Evolutionary conservation across 2,329 filamentous ascomycete genomes (phyloP).

Genomic region (Didymellaceae sp.): DNA sequence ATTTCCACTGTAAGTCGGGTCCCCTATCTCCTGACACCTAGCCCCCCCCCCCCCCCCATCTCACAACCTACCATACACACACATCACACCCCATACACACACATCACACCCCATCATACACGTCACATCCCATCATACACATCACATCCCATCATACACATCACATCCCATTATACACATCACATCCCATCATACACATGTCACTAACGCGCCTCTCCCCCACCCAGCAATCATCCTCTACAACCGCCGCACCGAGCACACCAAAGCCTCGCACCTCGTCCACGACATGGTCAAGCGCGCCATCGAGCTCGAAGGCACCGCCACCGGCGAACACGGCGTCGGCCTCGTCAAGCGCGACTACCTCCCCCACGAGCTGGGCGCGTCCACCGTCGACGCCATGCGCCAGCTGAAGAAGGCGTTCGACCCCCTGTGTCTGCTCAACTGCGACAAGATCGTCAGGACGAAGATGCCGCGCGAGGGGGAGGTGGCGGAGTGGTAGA

Average conservation of each 20-base stretch:
- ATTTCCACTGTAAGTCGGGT: constrained; percentile 73
- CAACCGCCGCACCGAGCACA: constrained; percentile 68
- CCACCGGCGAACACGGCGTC: constrained; percentile 85
- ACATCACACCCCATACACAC: too few species aligned
- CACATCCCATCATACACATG: too few species aligned
- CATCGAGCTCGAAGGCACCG: constrained; percentile 83
- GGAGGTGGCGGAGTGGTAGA: constrained; percentile 59
- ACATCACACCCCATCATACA: too few species aligned
- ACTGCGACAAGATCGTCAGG: constrained; percentile 71
- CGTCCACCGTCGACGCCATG: constrained; percentile 80
- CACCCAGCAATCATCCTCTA: constrained; percentile 65
- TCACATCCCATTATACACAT: too few species aligned
- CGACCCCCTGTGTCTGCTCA: constrained; percentile 73
- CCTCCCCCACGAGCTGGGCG: constrained; percentile 76
- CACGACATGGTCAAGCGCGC: constrained; percentile 87
- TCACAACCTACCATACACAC: too few species aligned
- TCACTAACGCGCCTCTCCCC: constrained; percentile 7
- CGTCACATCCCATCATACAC: too few species aligned
- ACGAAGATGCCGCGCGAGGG: constrained; percentile 57
- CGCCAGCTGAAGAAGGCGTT: constrained; percentile 83
- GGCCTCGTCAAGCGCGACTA: constrained; percentile 87
- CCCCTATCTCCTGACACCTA: constrained; percentile 15
- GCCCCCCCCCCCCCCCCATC: constrained; percentile 21
- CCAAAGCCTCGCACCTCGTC: constrained; percentile 72
- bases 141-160: too few species aligned